Evolutionary conservation across 805 yeast species (phyloP).

Genomic region (Lipomyces orientalis): DNA sequence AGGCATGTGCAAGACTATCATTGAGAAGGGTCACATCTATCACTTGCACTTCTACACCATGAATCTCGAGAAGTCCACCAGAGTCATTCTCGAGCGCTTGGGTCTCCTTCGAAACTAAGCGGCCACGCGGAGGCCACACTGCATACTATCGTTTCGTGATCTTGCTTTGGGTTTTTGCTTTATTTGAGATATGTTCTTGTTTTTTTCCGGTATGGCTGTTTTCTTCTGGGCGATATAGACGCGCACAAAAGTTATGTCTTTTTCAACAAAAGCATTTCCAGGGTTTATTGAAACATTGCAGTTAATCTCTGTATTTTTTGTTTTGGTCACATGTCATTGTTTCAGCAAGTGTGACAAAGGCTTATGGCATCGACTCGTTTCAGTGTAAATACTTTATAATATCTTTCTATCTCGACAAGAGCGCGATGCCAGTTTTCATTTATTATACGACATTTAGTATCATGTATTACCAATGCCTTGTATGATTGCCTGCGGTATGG

Average conservation of each 20-base stretch:
- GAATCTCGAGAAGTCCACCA: constrained; percentile 91
- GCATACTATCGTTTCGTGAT: not conserved
- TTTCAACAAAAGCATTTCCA: constrained; percentile 38
- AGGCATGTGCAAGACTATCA: constrained; percentile 76
- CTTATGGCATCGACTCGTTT: not conserved
- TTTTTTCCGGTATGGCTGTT: constrained; percentile 22
- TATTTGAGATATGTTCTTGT: constrained; percentile 7
- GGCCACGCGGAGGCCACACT: not conserved
- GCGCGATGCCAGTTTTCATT: not conserved
- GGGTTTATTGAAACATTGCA: constrained; percentile 14
- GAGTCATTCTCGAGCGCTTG: constrained; percentile 82
- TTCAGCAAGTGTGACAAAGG: not conserved
- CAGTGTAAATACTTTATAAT: not conserved
- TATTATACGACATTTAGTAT: not conserved
- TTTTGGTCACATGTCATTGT: not conserved
- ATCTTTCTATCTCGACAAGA: not conserved
- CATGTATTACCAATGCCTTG: not conserved
- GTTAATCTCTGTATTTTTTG: constrained; percentile 1
- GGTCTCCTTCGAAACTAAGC: constrained; percentile 53
- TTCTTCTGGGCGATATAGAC: constrained; percentile 26
- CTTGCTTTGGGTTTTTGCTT: constrained; percentile 1
- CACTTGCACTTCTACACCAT: constrained; percentile 96
- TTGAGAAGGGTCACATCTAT: constrained; percentile 71
- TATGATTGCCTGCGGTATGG: not conserved
- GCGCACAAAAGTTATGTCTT: constrained; percentile 32